Conservation (phyloP, 139 green algal genomes). For the Raphidocelis subcapitata region DNA sequence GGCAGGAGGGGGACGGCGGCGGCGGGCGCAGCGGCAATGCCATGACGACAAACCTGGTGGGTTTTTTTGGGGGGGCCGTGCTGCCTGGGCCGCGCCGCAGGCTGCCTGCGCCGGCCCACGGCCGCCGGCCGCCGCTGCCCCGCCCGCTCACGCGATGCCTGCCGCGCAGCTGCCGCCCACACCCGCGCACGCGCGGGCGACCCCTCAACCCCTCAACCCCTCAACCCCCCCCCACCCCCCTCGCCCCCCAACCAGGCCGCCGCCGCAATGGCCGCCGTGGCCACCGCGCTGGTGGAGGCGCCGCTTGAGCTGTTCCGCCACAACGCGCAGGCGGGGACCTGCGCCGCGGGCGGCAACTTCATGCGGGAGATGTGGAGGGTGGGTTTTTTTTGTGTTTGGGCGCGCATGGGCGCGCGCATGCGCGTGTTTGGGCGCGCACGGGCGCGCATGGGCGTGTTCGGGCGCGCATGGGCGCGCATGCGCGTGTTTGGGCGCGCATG, state of each 20-base stretch:
- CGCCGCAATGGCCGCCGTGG: constrained; percentile 13
- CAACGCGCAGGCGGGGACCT: constrained; percentile 37
- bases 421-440: too few relatives aligned
- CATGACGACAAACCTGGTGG: background rate
- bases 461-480: too few relatives aligned
- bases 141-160: too few relatives aligned
- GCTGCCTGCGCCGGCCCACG: too few relatives aligned
- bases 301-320: constrained; percentile 57
- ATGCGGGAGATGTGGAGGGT: constrained; percentile 33
- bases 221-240: background rate
- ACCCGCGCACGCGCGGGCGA: too few relatives aligned
- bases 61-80: background rate
- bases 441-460: too few relatives aligned
- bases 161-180: too few relatives aligned
- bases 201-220: background rate
- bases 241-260: background rate
- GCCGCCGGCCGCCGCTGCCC: too few relatives aligned
- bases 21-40: background rate
- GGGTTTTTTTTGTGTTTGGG: background rate
- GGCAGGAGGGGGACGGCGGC: background rate
- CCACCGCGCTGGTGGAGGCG: constrained; percentile 24
- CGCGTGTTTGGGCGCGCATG: too few relatives aligned
- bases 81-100: background rate
- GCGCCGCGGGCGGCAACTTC: constrained; percentile 27
- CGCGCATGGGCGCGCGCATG: too few relatives aligned